Evolutionary conservation across 495 filamentous ascomycete species (phyloP).

Genomic region (Articulospora tetracladia): DNA sequence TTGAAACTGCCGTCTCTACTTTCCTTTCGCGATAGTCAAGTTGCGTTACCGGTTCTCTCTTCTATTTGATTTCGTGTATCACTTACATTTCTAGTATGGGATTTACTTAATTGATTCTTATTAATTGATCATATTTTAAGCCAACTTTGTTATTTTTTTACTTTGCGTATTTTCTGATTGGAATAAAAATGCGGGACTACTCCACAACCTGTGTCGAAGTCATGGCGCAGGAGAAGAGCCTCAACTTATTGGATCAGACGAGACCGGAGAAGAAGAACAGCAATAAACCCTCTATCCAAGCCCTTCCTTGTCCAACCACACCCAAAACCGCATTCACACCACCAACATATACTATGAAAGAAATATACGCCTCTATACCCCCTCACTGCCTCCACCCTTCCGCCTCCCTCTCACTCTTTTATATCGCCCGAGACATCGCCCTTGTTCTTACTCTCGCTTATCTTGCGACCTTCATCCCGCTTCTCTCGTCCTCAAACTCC

Average conservation of each 20-base stretch:
- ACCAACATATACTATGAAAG: conserved; percentile 57
- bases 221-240: background rate
- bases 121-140: background rate
- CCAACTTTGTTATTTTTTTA: background rate
- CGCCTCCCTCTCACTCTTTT: conserved; percentile 46
- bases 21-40: background rate
- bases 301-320: background rate
- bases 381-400: conserved; percentile 62
- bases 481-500: conserved; percentile 39
- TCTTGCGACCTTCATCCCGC: conserved; percentile 43
- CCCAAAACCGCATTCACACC: conserved; percentile 40
- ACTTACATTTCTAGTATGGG: background rate
- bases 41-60: background rate
- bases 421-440: conserved; percentile 54
- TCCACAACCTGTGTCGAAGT: background rate
- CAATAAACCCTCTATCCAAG: background rate
- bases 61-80: background rate
- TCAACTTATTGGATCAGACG: background rate
- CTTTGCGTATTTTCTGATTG: background rate
- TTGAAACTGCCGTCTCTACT: background rate
- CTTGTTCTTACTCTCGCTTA: conserved; percentile 46
- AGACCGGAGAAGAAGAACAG: background rate
- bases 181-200: background rate
- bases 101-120: background rate
- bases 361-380: conserved; percentile 63